Evolutionary conservation across 352 stramenopile species (phyloP).

Genomic region (Globisporangium paddicum): DNA sequence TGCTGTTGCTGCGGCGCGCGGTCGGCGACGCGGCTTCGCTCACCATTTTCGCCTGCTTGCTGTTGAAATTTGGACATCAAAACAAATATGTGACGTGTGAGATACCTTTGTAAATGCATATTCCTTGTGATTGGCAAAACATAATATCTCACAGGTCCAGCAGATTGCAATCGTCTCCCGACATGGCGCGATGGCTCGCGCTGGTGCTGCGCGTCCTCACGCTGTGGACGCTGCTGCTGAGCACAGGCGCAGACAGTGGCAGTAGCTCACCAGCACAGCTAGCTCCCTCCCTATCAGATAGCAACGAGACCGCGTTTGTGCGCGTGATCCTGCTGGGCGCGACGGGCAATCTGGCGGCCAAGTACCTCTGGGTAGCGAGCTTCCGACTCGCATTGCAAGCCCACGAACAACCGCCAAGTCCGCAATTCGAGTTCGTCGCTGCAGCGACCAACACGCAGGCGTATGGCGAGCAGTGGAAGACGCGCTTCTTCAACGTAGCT

Average conservation of each 20-base stretch:
- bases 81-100: not conserved
- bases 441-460: conserved; percentile 29
- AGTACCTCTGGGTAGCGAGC: conserved; percentile 79
- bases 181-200: not conserved
- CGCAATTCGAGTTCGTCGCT: conserved; percentile 33
- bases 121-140: not conserved
- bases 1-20: not conserved
- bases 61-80: too few relatives aligned
- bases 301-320: conserved; percentile 16
- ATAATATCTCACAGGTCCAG: not conserved
- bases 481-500: conserved; percentile 26
- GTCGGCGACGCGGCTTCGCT: not conserved
- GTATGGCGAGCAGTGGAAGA: conserved; percentile 27
- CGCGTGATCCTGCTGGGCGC: conserved; percentile 58
- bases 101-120: not conserved
- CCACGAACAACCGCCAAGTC: not conserved
- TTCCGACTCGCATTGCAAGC: conserved; percentile 51
- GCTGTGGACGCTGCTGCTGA: not conserved
- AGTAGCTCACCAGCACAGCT: not conserved
- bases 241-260: too few relatives aligned
- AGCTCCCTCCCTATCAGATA: too few relatives aligned
- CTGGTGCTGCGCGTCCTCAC: not conserved
- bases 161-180: not conserved
- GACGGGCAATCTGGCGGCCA: conserved; percentile 76
- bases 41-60: not conserved